These are phyloP conservation scores for Polyrhizophydium stewartii DNA, from an alignment of 371 early-diverging fungal genomes.

Conservation along the genomic window DNA sequence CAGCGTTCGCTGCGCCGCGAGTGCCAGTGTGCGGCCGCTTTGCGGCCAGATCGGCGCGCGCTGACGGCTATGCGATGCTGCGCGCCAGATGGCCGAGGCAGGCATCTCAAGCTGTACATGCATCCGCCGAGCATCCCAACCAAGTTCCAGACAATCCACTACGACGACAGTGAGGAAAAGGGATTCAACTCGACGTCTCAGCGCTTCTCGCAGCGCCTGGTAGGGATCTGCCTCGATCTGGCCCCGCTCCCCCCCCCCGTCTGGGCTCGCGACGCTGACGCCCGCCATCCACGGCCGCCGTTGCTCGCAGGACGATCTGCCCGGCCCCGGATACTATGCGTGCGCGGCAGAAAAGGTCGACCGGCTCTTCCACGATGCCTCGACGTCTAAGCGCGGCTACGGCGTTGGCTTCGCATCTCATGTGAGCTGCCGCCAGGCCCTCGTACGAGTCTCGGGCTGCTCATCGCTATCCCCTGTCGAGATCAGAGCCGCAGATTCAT, in stretches of 20 bases:
- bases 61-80: not conserved
- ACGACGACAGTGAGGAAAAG: conserved; percentile 37
- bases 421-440: conserved; percentile 9
- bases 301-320: conserved; percentile 32
- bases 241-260: not conserved
- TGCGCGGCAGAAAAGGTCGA: conserved; percentile 13
- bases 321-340: conserved; percentile 45
- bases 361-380: conserved; percentile 14
- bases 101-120: conserved; percentile 33
- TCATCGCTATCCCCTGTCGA: not conserved
- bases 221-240: too few relatives aligned
- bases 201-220: conserved; percentile 15
- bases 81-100: not conserved
- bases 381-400: conserved; percentile 27
- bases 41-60: not conserved
- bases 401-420: conserved; percentile 38
- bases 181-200: conserved; percentile 37
- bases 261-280: not conserved
- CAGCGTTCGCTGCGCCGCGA: too few relatives aligned
- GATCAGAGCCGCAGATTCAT: conserved; percentile 24
- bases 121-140: conserved; percentile 46
- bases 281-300: too few relatives aligned
- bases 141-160: conserved; percentile 41
- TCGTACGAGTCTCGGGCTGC: not conserved
- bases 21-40: not conserved